These are phyloP conservation scores for Neocatenulostroma microsporum DNA, from an alignment of 2,329 filamentous ascomycete genomes.

Conservation along the genomic window DNA sequence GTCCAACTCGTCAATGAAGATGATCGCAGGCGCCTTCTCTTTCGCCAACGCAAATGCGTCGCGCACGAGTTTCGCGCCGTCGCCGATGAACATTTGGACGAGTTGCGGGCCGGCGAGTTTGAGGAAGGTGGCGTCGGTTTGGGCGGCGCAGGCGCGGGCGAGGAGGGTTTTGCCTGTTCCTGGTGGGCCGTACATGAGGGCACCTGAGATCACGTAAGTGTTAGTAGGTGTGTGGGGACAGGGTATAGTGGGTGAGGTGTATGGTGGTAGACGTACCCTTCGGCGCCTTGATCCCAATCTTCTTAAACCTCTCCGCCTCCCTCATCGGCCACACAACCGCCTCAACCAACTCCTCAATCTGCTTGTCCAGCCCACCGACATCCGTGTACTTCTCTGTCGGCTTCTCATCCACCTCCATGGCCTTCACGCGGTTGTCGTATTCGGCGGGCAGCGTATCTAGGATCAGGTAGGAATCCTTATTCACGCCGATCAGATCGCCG, in stretches of 20 bases:
- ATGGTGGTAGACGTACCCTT: slow-evolving; percentile 78
- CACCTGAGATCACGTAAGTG: no score
- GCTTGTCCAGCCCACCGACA: slow-evolving; percentile 94
- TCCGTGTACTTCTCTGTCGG: slow-evolving; percentile 98
- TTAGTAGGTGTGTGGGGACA: no score
- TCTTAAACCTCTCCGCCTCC: slow-evolving; percentile 97
- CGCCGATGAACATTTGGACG: slow-evolving; percentile 99
- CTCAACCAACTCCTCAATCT: slow-evolving; percentile 97
- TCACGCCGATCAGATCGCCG: slow-evolving; percentile 92
- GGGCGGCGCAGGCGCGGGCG: slow-evolving; percentile 89
- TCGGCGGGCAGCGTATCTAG: slow-evolving; percentile 94
- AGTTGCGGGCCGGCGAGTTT: slow-evolving; percentile 96
- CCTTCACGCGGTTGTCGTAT: slow-evolving; percentile 97
- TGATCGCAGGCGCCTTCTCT: slow-evolving; percentile 97
- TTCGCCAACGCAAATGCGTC: slow-evolving; percentile 97
- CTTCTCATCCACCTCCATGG: slow-evolving; percentile 99
- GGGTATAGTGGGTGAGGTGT: no score
- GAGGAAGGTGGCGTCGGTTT: slow-evolving; percentile 97
- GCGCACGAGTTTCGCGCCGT: slow-evolving; percentile 93
- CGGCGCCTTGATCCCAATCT: slow-evolving; percentile 98
- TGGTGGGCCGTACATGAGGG: slow-evolving; percentile 93
- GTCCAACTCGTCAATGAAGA: slow-evolving; percentile 98
- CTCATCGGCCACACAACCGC: slow-evolving; percentile 99
- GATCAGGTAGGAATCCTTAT: slow-evolving; percentile 97
- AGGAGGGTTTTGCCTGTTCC: slow-evolving; percentile 88